A percentile compares a stretch with the other conserved stretches of the same genome.
Evolutionary conservation across 192 early-diverging fungal species (phyloP).

Genomic region (Rhizophagus sp.): DNA sequence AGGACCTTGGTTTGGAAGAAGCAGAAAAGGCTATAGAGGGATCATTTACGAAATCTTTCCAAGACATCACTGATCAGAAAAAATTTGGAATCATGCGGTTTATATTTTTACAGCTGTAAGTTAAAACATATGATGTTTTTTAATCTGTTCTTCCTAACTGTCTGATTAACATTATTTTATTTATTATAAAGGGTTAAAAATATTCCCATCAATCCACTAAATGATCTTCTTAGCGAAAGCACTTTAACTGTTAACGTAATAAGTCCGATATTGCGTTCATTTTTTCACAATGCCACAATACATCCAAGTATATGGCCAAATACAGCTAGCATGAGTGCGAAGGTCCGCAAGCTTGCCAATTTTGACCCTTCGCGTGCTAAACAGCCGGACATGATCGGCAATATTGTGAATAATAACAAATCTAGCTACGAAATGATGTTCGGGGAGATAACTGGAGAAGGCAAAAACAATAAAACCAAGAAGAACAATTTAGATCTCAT

Average conservation of each 20-base stretch:
- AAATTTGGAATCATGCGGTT: not conserved
- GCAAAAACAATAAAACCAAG: slow-evolving; percentile 16
- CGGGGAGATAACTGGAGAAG: slow-evolving; percentile 20
- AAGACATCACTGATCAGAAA: not conserved
- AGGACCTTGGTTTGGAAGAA: not conserved
- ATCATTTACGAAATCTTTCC: slow-evolving; percentile 18
- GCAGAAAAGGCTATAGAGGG: not conserved
- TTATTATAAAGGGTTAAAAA: not conserved
- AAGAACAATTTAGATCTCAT: slow-evolving; percentile 28
- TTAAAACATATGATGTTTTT: not conserved
- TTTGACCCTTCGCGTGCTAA: not conserved
- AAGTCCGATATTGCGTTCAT: too few species aligned
- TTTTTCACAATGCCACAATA: too few species aligned
- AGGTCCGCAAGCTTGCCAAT: slow-evolving; percentile 21
- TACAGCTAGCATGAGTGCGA: too few species aligned
- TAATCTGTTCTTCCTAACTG: not conserved
- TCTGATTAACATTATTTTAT: not conserved
- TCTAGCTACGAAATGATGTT: slow-evolving; percentile 26
- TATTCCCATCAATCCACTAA: not conserved
- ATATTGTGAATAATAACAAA: slow-evolving; percentile 27
- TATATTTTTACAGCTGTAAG: slow-evolving; percentile 21
- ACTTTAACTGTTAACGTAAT: not conserved
- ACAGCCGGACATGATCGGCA: slow-evolving; percentile 29
- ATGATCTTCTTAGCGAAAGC: slow-evolving; percentile 20
- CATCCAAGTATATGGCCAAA: too few species aligned